Evolutionary conservation across 257 asterid species (phyloP).

Genomic region (Schizonepeta tenuifolia): DNA sequence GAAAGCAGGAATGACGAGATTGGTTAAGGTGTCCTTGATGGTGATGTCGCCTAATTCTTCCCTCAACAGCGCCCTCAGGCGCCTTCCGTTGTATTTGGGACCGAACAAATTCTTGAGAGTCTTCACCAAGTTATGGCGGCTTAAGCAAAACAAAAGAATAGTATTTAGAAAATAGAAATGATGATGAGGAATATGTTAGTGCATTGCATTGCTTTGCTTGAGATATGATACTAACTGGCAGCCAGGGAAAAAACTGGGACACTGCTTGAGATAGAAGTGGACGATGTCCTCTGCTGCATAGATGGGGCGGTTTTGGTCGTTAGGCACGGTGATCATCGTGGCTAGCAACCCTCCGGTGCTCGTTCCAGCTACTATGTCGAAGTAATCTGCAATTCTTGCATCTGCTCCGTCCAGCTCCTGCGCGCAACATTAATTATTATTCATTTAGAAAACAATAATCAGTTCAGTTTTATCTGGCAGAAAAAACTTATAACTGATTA

Average conservation of each 20-base stretch:
- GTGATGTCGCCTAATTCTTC: constrained; percentile 39
- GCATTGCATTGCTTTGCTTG: too few relatives aligned
- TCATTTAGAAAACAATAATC: too few relatives aligned
- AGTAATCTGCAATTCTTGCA: constrained; percentile 57
- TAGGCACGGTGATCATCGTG: constrained; percentile 53
- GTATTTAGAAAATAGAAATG: too few relatives aligned
- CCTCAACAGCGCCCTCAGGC: constrained; percentile 37
- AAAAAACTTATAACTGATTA: too few relatives aligned
- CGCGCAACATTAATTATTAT: neutral
- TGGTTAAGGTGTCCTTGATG: constrained; percentile 45
- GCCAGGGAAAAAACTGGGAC: constrained; percentile 48
- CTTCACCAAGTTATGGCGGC: constrained; percentile 42
- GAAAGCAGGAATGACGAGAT: constrained; percentile 54
- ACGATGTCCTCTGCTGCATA: constrained; percentile 49
- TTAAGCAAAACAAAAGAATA: neutral
- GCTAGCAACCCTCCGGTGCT: constrained; percentile 57
- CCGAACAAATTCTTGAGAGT: constrained; percentile 44
- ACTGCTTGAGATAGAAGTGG: constrained; percentile 42
- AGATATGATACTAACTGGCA: constrained; percentile 31
- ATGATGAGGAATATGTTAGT: too few relatives aligned
- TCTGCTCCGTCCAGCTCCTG: constrained; percentile 53
- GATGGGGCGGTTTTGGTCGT: constrained; percentile 39
- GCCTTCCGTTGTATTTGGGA: constrained; percentile 50
- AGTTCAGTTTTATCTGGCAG: neutral
- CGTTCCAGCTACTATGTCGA: constrained; percentile 57